Base-by-base conservation (phyloP, 441 rosid genomes). In the Adansonia rubrostipa region DNA sequence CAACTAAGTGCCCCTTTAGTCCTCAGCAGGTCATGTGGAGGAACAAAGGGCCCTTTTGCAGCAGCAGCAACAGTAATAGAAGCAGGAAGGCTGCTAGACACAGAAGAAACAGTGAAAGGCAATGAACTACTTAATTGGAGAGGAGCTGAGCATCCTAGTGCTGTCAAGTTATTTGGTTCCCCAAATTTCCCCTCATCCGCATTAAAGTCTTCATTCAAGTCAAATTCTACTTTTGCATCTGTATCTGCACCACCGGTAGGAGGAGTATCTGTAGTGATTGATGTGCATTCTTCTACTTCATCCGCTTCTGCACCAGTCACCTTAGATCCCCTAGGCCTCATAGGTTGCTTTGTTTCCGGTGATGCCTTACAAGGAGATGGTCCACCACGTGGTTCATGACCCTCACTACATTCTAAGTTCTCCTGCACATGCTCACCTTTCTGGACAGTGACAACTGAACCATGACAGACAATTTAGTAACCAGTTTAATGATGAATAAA, bases 51-150 rank as follows among this genome's bases (percentile, higher is more conserved):
- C 50, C 97, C 91, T 75, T 94, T 96, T 48, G 98, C 97, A 81
- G 98, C 97, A 83, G 99, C 96, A 79, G 97, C 89, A 40, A 93
- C 92, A 36, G 99, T 91, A 78, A 96, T 83, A 47, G 93, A 92
- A 63, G 90, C 86, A 80, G 92, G 90, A 76, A 85, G 84, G 74
- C 89, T 77, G 83, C 87, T 83, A 4, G 91, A 76, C 20, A 82
- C 53, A 14, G 90, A 83, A 80, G 93, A 80, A 57, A 79, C 84
- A 48, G 90, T 77, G 33, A 85, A 78, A 68, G 92, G 84, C 73
- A 85, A 78, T n/a, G 86, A 84, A 68, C 84, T 87, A 80, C 82
- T 63, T 48, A 86, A 80, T 57, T 88, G 90, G 67, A 82, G 57
- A 72, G 82, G 78, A 80, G 89, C 71, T 53, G 91, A 79, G 60